Conservation (phyloP, 176 grass and related monocot species). For the Carex kokanica region DNA sequence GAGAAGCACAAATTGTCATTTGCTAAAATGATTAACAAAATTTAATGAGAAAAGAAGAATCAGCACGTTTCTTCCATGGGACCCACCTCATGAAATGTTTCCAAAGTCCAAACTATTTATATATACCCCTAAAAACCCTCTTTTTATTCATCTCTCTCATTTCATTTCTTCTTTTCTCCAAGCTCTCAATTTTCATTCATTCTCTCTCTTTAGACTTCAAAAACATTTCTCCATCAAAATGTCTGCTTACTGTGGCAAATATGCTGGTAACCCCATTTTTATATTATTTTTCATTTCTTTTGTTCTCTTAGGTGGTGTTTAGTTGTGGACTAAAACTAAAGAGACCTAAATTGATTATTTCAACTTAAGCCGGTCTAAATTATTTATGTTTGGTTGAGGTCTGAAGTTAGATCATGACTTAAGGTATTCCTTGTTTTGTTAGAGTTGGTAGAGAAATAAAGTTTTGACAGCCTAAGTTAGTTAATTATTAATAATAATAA, state of each 20-base stretch:
- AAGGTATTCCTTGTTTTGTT: too few relatives aligned
- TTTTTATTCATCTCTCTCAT: neutral
- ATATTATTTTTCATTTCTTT: neutral
- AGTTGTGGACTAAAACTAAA: too few relatives aligned
- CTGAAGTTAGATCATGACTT: too few relatives aligned
- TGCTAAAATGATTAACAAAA: constrained; percentile 1
- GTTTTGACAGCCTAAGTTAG: too few relatives aligned
- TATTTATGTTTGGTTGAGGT: too few relatives aligned
- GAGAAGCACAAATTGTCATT: constrained; percentile 21
- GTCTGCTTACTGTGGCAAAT: constrained; percentile 29
- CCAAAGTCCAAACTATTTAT: neutral
- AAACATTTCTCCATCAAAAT: constrained; percentile 17
- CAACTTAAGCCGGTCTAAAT: too few relatives aligned
- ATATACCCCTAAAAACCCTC: neutral
- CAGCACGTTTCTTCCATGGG: neutral
- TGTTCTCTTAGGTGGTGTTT: too few relatives aligned
- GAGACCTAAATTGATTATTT: too few relatives aligned
- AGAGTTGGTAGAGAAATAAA: too few relatives aligned
- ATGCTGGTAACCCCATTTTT: constrained; percentile 25
- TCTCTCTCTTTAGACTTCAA: constrained; percentile 18
- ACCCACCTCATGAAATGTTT: neutral
- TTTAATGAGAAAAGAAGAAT: constrained; percentile 14
- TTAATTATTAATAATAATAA: too few relatives aligned
- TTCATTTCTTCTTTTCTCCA: constrained; percentile 24
- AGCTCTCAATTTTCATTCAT: neutral